These are phyloP conservation scores for Blakeslea trispora DNA, from an alignment of 371 early-diverging fungal genomes.

Conservation along the genomic window DNA sequence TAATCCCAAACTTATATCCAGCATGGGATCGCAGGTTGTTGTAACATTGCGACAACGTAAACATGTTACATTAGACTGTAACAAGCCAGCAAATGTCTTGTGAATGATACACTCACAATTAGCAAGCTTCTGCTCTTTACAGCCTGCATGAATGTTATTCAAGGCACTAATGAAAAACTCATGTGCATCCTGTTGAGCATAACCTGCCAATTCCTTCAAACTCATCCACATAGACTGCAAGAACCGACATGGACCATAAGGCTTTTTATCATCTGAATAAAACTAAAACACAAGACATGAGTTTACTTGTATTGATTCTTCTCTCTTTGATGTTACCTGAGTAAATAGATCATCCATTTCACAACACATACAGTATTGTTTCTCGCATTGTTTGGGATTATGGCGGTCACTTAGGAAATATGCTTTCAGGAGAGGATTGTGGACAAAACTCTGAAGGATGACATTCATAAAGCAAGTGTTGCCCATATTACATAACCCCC, in stretches of 20 bases:
- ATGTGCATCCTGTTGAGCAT: constrained; percentile 96
- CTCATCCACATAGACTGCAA: constrained; percentile 90
- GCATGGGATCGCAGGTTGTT: constrained; percentile 82
- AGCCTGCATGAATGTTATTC: constrained; percentile 82
- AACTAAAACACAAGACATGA: constrained; percentile 46
- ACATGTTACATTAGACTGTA: constrained; percentile 91
- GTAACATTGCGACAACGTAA: constrained; percentile 80
- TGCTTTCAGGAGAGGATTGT: constrained; percentile 86
- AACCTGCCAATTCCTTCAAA: constrained; percentile 84
- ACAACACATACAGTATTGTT: constrained; percentile 87
- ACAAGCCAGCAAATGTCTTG: constrained; percentile 85
- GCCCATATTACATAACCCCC: constrained; percentile 93
- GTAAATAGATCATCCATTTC: constrained; percentile 84
- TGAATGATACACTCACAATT: constrained; percentile 89
- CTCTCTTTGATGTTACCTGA: constrained; percentile 42
- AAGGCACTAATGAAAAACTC: constrained; percentile 92
- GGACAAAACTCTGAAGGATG: constrained; percentile 88
- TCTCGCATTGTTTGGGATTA: constrained; percentile 64
- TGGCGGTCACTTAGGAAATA: constrained; percentile 91
- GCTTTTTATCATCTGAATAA: constrained; percentile 68
- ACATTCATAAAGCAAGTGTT: constrained; percentile 95
- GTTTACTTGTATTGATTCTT: background rate
- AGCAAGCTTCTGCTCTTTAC: constrained; percentile 32
- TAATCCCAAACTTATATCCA: constrained; percentile 91
- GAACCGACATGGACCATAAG: constrained; percentile 84